phyloP scores from a whole-genome alignment of 106 monocot genomes.

The Triglochin maritima region DNA sequence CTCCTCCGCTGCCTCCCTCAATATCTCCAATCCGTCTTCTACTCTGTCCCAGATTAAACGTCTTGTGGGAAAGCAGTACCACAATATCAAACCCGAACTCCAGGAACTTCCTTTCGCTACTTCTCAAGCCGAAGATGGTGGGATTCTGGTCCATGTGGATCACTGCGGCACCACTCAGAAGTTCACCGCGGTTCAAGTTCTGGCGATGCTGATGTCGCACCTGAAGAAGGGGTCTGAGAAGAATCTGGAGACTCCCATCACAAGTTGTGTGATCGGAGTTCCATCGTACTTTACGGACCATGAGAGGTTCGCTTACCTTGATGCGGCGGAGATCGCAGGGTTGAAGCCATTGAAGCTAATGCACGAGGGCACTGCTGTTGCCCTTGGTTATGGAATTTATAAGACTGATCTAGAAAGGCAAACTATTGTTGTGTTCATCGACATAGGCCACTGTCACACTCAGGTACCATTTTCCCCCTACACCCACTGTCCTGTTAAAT shows the following conservation, averaged over 20 bases:
- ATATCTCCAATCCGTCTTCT: constrained; percentile 32
- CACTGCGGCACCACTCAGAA: constrained; percentile 15
- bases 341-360: constrained; percentile 50
- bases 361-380: constrained; percentile 69
- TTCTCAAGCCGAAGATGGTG: constrained; percentile 16
- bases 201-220: constrained; percentile 53
- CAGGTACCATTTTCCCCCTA: constrained; percentile 24
- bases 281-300: constrained; percentile 61
- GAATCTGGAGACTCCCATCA: constrained; percentile 21
- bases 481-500: too few relatives aligned
- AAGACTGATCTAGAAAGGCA: constrained; percentile 19
- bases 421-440: constrained; percentile 43
- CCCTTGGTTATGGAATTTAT: constrained; percentile 75
- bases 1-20: constrained; percentile 33
- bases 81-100: constrained; percentile 27
- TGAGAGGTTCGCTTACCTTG: constrained; percentile 50
- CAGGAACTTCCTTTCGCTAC: constrained; percentile 24
- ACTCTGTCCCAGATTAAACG: constrained; percentile 49
- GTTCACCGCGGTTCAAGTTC: constrained; percentile 44
- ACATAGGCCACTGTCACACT: constrained; percentile 75
- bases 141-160: constrained; percentile 22
- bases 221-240: constrained; percentile 50
- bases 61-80: constrained; percentile 28
- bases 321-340: constrained; percentile 72
- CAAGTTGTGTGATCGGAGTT: constrained; percentile 64